Evolutionary conservation across 2,329 filamentous ascomycete species (phyloP).

Genomic region (Exophiala calicioides): DNA sequence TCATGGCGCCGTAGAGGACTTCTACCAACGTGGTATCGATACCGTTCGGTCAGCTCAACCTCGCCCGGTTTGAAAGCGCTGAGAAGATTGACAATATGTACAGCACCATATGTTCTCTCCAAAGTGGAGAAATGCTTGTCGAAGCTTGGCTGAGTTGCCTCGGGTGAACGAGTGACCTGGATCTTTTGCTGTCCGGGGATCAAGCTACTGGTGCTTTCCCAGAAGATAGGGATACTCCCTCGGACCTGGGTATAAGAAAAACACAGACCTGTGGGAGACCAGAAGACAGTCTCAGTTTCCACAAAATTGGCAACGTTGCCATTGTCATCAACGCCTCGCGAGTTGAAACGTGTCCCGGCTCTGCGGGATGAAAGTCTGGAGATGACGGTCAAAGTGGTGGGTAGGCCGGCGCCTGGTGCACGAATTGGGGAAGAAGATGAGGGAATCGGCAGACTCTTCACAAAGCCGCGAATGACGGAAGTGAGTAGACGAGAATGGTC

Average conservation of each 20-base stretch:
- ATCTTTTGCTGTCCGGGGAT: slow-evolving; percentile 95
- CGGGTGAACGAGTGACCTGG: slow-evolving; percentile 78
- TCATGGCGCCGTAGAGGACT: slow-evolving; percentile 66
- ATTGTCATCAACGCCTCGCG: slow-evolving; percentile 95
- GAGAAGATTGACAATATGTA: slow-evolving; percentile 92
- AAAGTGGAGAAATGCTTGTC: slow-evolving; percentile 92
- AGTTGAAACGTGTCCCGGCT: slow-evolving; percentile 93
- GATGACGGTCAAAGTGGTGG: slow-evolving; percentile 83
- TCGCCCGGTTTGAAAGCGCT: slow-evolving; percentile 86
- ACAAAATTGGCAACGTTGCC: slow-evolving; percentile 98
- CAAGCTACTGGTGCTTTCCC: slow-evolving; percentile 88
- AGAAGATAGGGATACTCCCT: slow-evolving; percentile 93
- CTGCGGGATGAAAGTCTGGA: slow-evolving; percentile 86
- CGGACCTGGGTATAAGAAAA: slow-evolving; percentile 94
- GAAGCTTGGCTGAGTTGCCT: slow-evolving; percentile 92
- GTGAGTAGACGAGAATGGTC: slow-evolving; percentile 86
- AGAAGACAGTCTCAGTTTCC: slow-evolving; percentile 94
- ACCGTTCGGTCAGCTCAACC: slow-evolving; percentile 76
- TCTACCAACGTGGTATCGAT: slow-evolving; percentile 72
- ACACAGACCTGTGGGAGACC: slow-evolving; percentile 72
- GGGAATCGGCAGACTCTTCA: slow-evolving; percentile 81
- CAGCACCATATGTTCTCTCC: slow-evolving; percentile 80
- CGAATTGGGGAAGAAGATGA: slow-evolving; percentile 69
- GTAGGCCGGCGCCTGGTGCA: slow-evolving; percentile 67
- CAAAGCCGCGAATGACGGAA: slow-evolving; percentile 91